Evolutionary conservation across 1,284 basidiomycete genomes (phyloP).

Genomic region (Microbotryum intermedium): DNA sequence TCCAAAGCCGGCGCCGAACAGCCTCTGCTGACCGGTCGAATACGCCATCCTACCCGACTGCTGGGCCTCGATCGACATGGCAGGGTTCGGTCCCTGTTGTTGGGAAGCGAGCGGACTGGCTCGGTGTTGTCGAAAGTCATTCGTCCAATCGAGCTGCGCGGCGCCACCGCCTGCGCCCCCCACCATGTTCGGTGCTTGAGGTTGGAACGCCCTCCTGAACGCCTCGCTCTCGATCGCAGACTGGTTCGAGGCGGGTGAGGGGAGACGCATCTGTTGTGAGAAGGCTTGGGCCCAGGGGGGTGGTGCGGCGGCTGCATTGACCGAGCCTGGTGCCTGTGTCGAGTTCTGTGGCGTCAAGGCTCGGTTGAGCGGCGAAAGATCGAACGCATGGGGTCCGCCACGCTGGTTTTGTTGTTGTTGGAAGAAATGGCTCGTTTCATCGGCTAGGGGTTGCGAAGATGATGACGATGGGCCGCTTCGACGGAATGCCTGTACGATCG

Average conservation of each 20-base stretch:
- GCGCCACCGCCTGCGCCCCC: background rate
- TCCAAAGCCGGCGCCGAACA: too few relatives aligned
- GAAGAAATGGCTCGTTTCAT: constrained; percentile 26
- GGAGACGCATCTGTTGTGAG: background rate
- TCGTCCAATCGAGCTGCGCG: constrained; percentile 3
- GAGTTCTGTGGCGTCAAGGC: constrained; percentile 19
- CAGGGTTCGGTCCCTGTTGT: constrained; percentile 3
- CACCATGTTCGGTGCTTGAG: constrained; percentile 43
- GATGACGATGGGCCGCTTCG: background rate
- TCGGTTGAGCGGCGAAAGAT: constrained; percentile 21
- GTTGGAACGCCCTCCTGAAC: constrained; percentile 48
- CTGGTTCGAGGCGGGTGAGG: constrained; percentile 1
- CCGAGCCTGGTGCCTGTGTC: background rate
- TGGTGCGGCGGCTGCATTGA: background rate
- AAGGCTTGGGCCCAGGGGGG: constrained; percentile 28
- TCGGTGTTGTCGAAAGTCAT: constrained; percentile 1
- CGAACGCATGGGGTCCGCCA: constrained; percentile 14
- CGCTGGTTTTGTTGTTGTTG: constrained; percentile 15
- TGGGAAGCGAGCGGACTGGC: background rate
- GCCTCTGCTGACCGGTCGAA: background rate
- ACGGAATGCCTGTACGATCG: background rate
- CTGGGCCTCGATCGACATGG: background rate
- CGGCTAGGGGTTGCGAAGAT: background rate
- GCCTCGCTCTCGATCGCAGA: constrained; percentile 1
- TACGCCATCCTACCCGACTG: constrained; percentile 3